Evolutionary conservation across 305 asterid genomes (phyloP).

Genomic region (Fraxinus baroniana): DNA sequence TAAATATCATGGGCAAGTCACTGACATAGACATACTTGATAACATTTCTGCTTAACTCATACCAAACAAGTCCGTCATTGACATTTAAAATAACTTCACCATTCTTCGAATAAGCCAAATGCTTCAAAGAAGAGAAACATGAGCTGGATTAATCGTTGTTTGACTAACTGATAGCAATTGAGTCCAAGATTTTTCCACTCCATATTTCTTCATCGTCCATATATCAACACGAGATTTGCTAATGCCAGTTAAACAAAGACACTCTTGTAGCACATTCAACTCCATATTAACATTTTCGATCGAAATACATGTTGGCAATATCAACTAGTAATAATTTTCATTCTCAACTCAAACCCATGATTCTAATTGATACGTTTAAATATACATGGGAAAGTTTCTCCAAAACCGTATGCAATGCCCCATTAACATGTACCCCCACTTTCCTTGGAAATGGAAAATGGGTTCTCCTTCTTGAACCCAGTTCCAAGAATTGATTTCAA

Average conservation of each 20-base stretch:
- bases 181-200: not conserved
- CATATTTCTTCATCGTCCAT: not conserved
- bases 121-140: not conserved
- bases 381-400: not conserved
- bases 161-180: not conserved
- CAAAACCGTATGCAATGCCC: slow-evolving; percentile 23
- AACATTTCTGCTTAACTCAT: too few relatives aligned
- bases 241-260: not conserved
- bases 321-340: slow-evolving; percentile 9
- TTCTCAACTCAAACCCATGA: slow-evolving; percentile 29
- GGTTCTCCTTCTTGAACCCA: slow-evolving; percentile 6
- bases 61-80: too few relatives aligned
- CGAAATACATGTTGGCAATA: not conserved
- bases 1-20: not conserved
- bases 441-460: not conserved
- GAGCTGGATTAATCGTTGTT: not conserved
- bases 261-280: not conserved
- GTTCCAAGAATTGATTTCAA: slow-evolving; percentile 23
- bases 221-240: not conserved
- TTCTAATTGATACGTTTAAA: not conserved
- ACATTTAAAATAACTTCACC: not conserved
- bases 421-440: slow-evolving; percentile 18
- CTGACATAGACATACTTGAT: not conserved
- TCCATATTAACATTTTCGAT: not conserved
- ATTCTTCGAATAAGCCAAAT: not conserved